These are phyloP conservation scores for Plantago major DNA, from an alignment of 257 asterid species.

Conservation along the genomic window DNA sequence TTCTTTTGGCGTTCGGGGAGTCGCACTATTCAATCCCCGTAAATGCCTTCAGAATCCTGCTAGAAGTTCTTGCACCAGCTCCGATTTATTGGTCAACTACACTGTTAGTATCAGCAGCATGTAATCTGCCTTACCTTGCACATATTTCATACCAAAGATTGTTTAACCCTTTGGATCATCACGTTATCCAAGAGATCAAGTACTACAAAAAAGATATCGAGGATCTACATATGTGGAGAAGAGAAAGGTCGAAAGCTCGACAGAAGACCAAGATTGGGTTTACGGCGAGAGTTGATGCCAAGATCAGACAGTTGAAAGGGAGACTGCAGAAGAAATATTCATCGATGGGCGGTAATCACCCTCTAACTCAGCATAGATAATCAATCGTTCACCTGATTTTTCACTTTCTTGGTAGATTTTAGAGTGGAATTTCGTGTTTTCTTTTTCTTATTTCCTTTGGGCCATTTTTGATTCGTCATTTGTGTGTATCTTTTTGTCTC, in stretches of 20 bases:
- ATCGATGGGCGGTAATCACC: constrained; percentile 22
- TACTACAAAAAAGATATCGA: constrained; percentile 68
- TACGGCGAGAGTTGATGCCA: constrained; percentile 88
- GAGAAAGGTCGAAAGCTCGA: constrained; percentile 72
- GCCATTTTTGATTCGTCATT: constrained; percentile 27
- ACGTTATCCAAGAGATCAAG: constrained; percentile 88
- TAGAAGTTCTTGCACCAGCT: constrained; percentile 78
- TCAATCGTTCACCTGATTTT: constrained; percentile 15
- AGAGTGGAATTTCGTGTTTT: constrained; percentile 21
- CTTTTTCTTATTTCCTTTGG: constrained; percentile 12
- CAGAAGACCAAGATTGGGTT: constrained; percentile 78
- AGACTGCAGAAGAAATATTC: constrained; percentile 64
- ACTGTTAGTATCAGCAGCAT: constrained; percentile 52
- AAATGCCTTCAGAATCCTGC: constrained; percentile 50
- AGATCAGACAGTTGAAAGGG: constrained; percentile 73
- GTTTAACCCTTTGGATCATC: constrained; percentile 91
- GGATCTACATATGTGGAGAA: constrained; percentile 84
- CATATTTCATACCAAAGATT: constrained; percentile 74
- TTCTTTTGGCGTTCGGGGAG: constrained; percentile 65
- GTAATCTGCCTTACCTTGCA: constrained; percentile 76
- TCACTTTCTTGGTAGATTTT: constrained; percentile 21
- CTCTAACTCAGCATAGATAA: constrained; percentile 20
- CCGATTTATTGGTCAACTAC: constrained; percentile 87
- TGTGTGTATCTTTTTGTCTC: constrained; percentile 13
- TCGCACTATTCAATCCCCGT: constrained; percentile 32